Evolutionary conservation across 148 eudicot species (phyloP).

Genomic region (Chenopodium suecicum): DNA sequence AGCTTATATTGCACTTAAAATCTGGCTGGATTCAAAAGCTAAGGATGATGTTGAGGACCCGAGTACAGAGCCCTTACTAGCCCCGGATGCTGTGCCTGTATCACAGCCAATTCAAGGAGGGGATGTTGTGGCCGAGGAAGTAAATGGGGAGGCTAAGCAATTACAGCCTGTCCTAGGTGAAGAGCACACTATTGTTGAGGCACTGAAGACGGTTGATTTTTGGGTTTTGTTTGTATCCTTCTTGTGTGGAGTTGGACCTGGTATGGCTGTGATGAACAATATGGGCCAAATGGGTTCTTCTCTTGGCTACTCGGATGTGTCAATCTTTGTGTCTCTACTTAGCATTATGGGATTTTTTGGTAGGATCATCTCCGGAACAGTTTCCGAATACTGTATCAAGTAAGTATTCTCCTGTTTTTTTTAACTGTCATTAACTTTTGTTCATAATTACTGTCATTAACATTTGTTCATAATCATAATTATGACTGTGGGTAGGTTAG

Average conservation of each 20-base stretch:
- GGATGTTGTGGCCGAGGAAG: conserved; percentile 14
- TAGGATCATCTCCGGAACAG: conserved; percentile 72
- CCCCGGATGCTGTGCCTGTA: conserved; percentile 16
- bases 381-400: conserved; percentile 88
- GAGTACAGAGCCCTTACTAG: conserved; percentile 43
- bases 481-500: background rate
- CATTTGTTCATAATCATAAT: background rate
- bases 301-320: conserved; percentile 81
- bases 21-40: conserved; percentile 19
- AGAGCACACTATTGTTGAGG: conserved; percentile 83
- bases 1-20: conserved; percentile 36
- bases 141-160: conserved; percentile 27
- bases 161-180: conserved; percentile 67
- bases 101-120: conserved; percentile 18
- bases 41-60: conserved; percentile 41
- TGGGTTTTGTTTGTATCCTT: conserved; percentile 88
- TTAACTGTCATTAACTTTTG: background rate
- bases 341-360: conserved; percentile 96
- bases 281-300: conserved; percentile 96
- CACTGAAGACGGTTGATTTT: conserved; percentile 63
- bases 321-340: conserved; percentile 80
- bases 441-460: background rate
- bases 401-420: conserved; percentile 36
- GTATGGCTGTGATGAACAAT: conserved; percentile 84
- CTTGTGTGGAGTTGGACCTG: conserved; percentile 93